Percentiles rank a stretch among this genome's conserved stretches.
Conservation (phyloP, 2,329 filamentous ascomycete species). For the Claviceps monticola region DNA sequence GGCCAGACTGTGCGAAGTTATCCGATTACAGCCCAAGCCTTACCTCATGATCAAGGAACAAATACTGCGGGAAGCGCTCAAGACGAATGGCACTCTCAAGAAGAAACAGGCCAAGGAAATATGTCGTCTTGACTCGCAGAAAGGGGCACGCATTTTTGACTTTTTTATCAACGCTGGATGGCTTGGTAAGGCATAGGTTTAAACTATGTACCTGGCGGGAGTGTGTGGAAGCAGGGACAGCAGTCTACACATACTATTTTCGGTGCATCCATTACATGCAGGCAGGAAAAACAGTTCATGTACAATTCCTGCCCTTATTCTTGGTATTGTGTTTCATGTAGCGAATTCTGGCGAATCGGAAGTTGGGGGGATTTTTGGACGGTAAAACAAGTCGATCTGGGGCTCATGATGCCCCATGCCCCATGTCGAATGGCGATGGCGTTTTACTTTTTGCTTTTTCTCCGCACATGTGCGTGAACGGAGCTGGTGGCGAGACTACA, state of each 20-base stretch:
- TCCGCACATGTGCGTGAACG: neutral
- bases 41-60: constrained; percentile 92
- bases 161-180: constrained; percentile 90
- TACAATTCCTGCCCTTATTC: neutral
- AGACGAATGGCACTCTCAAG: constrained; percentile 75
- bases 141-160: constrained; percentile 78
- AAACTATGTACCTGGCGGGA: neutral
- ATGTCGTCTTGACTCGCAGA: constrained; percentile 69
- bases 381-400: neutral
- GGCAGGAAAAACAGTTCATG: too few relatives aligned
- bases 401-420: neutral
- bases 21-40: constrained; percentile 82
- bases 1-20: constrained; percentile 67
- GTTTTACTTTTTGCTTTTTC: neutral
- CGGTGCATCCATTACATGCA: neutral
- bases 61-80: constrained; percentile 79
- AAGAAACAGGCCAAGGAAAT: constrained; percentile 89
- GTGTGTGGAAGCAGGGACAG: neutral
- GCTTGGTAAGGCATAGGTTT: constrained; percentile 61
- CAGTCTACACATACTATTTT: neutral
- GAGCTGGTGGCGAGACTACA: constrained; percentile 1
- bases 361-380: neutral
- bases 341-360: neutral
- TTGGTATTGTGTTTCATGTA: neutral
- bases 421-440: neutral